Conservation (phyloP, 805 yeast species). For the Kodamaea kakaduensis region DNA sequence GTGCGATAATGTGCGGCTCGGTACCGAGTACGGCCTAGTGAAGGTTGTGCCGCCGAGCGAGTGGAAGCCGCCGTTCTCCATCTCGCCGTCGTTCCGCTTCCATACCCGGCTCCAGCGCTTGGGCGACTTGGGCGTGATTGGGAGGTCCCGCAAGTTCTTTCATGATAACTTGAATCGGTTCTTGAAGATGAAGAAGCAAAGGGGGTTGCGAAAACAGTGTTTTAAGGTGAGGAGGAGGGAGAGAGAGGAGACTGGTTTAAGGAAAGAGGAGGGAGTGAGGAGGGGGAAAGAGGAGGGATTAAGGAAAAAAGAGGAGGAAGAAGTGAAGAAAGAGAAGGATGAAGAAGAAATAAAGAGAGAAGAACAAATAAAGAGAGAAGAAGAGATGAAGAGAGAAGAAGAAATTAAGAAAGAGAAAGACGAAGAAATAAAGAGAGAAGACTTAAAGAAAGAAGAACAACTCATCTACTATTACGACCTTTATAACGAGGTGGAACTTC, state of each 20-base stretch:
- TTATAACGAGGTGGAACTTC: constrained; percentile 27
- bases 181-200: constrained; percentile 41
- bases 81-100: constrained; percentile 54
- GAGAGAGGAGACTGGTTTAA: too few species aligned
- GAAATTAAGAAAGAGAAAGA: not conserved
- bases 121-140: constrained; percentile 58
- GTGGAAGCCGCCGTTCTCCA: constrained; percentile 56
- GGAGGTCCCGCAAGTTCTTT: constrained; percentile 62
- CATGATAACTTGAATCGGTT: constrained; percentile 57
- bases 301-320: too few species aligned
- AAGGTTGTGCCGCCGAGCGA: constrained; percentile 49
- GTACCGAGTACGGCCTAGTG: constrained; percentile 47
- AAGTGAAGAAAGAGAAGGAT: too few species aligned
- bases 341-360: too few species aligned
- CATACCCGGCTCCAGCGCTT: constrained; percentile 67
- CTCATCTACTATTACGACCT: constrained; percentile 40
- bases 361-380: too few species aligned
- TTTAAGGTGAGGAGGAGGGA: constrained; percentile 2
- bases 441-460: constrained; percentile 6
- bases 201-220: constrained; percentile 11
- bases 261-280: too few species aligned
- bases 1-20: constrained; percentile 36
- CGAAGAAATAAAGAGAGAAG: not conserved
- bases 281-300: too few species aligned
- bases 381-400: not conserved